Evolutionary conservation across 2,329 filamentous ascomycete species (phyloP).

Genomic region (Waltergamsia citrina): DNA sequence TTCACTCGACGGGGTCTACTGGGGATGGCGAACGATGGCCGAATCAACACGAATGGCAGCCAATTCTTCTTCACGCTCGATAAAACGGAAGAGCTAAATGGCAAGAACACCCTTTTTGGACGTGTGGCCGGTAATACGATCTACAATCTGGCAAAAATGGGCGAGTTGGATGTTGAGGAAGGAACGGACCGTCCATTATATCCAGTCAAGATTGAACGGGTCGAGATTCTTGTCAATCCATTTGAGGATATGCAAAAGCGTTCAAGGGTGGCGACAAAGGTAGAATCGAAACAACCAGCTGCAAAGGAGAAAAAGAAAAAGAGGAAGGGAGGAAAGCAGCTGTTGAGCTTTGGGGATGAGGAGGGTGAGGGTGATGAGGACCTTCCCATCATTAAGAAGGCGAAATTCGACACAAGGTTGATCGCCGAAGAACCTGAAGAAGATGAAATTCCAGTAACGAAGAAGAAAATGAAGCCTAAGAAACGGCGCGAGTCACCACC

Average conservation of each 20-base stretch:
- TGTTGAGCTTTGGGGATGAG: conserved; percentile 70
- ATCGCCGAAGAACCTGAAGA: conserved; percentile 45
- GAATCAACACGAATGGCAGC: conserved; percentile 73
- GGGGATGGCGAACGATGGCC: conserved; percentile 90
- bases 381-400: conserved; percentile 58
- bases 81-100: conserved; percentile 74
- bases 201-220: conserved; percentile 64
- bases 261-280: conserved; percentile 43
- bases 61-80: conserved; percentile 96
- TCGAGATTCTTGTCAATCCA: conserved; percentile 73
- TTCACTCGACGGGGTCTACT: conserved; percentile 85
- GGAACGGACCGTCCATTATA: conserved; percentile 78
- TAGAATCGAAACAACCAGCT: conserved; percentile 22
- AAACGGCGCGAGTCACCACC: conserved; percentile 16
- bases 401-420: conserved; percentile 70
- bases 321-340: conserved; percentile 64
- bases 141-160: conserved; percentile 91
- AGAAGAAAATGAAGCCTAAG: conserved; percentile 18
- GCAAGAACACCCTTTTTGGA: conserved; percentile 90
- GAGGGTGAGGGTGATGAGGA: conserved; percentile 50
- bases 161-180: conserved; percentile 72
- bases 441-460: no score
- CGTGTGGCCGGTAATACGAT: conserved; percentile 89
- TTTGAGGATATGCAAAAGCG: conserved; percentile 74
- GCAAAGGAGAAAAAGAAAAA: conserved; percentile 52